Evolutionary conservation across 441 rosid species (phyloP).

Genomic region (Biscutella laevigata): DNA sequence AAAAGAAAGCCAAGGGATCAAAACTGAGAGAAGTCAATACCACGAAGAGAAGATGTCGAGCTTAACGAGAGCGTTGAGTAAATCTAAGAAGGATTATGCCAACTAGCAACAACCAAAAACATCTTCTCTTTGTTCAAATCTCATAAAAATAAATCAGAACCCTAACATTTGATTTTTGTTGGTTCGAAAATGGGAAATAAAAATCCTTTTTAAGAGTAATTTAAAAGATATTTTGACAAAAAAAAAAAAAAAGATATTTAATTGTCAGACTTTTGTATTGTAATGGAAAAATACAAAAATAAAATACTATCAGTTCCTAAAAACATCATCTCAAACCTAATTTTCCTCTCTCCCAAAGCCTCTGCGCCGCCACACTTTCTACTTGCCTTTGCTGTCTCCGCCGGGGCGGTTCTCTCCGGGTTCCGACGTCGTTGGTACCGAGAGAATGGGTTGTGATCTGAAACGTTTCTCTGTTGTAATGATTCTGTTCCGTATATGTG

Average conservation of each 20-base stretch:
- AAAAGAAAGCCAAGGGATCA: not conserved
- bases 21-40: slow-evolving; percentile 4
- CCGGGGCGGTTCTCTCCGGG: no score
- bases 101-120: slow-evolving; percentile 6
- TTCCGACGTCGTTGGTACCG: no score
- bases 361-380: no score
- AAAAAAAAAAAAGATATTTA: not conserved
- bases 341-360: no score
- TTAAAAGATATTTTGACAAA: no score
- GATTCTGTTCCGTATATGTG: not conserved
- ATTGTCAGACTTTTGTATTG: slow-evolving; percentile 11
- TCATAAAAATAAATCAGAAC: slow-evolving; percentile 21
- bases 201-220: not conserved
- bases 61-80: not conserved
- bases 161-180: not conserved
- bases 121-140: slow-evolving; percentile 13
- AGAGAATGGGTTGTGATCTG: slow-evolving; percentile 1
- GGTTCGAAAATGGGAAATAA: slow-evolving; percentile 3
- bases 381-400: no score
- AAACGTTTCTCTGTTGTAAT: not conserved
- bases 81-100: not conserved
- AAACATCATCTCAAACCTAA: no score
- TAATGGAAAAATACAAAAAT: slow-evolving; percentile 10
- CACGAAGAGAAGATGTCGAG: not conserved
- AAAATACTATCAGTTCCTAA: no score